These are phyloP conservation scores for Penicillium goetzii DNA, from an alignment of 495 filamentous ascomycete genomes.

Conservation along the genomic window DNA sequence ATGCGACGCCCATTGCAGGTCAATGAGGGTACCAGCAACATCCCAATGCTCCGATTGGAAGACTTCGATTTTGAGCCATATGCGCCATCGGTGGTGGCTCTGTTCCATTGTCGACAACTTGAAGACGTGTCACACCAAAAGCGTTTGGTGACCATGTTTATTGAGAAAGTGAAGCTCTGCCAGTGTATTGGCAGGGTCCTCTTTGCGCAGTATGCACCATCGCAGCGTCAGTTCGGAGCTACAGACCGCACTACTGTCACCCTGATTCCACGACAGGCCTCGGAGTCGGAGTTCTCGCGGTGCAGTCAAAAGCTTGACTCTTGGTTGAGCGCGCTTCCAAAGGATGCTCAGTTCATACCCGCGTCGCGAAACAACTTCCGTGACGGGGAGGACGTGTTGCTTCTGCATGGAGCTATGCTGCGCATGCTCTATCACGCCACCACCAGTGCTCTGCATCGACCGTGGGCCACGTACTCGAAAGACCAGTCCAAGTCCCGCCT, in stretches of 20 bases:
- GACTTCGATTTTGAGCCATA: constrained; percentile 77
- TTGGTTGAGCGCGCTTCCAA: constrained; percentile 70
- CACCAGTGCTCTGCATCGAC: constrained; percentile 80
- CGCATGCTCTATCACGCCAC: constrained; percentile 89
- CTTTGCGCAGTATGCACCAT: constrained; percentile 74
- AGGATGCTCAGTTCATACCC: constrained; percentile 51
- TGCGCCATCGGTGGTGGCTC: constrained; percentile 48
- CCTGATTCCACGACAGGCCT: constrained; percentile 76
- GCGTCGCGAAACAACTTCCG: constrained; percentile 37
- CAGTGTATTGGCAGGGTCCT: constrained; percentile 80
- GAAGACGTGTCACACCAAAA: constrained; percentile 59
- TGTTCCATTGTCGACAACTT: constrained; percentile 45
- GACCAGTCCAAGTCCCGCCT: constrained; percentile 45
- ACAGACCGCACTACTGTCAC: constrained; percentile 77
- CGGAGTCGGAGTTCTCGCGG: constrained; percentile 63
- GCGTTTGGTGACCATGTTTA: constrained; percentile 79
- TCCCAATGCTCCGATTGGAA: constrained; percentile 75
- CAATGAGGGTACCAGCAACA: constrained; percentile 83
- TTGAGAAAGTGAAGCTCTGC: constrained; percentile 83
- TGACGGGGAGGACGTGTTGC: constrained; percentile 58
- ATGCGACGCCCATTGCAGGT: constrained; percentile 84
- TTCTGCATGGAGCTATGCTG: constrained; percentile 74
- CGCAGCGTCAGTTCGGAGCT: constrained; percentile 66
- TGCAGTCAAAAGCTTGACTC: constrained; percentile 72
- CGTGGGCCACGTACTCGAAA: constrained; percentile 66